Evolutionary conservation across 768 basidiomycete genomes (phyloP), one percentile per base, ranked within the genome.

Genomic region (Hypholoma fasciculare): DNA sequence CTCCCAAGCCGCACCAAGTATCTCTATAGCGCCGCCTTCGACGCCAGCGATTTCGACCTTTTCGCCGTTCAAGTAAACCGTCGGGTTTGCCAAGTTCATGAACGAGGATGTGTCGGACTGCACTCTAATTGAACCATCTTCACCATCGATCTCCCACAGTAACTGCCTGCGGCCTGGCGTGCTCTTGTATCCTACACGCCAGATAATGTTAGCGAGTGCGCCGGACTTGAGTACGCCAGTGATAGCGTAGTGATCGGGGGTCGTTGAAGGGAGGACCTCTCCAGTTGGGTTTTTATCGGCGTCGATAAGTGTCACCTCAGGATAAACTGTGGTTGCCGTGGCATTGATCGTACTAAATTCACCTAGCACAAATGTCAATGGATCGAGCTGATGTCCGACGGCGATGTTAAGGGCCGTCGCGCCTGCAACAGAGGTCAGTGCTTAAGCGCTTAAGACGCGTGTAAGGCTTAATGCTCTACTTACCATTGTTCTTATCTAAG

Each of bases 101-200:
- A 46, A 46, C 44, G 44, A 8, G 8, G 19, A 30, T 16, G 9
- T 23, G 26, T 34, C 48, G 27, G 23, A n/a, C 23, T 49, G 27
- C 13, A 61, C 3, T 36, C 52, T 36, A 12, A 63, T 71, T 8
- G 61, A 60, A 0, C 72, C 73, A 1, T 71, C 67, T 43, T 74
- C 73, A 3, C 74, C 75, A 34, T 75, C 71, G 27, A 76, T 74
- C 54, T 66, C 62, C 74, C 74, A 76, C 7, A 63, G 38, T 27
- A 77, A 63, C 4, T 65, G 61, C 23, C 54, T 64, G 20, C 71
- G 58, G 1, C 70, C 72, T 2, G 58, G 59, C 11, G 65, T 61
- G 3, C 56, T 54, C 7, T 54, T 52, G 39, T 67, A 61, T 14
- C 71, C 73, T 0, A 56, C 56, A 11, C 70, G 65, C 63, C 67